Conservation (phyloP, 805 yeast species). For the Ogataea kodamae region DNA sequence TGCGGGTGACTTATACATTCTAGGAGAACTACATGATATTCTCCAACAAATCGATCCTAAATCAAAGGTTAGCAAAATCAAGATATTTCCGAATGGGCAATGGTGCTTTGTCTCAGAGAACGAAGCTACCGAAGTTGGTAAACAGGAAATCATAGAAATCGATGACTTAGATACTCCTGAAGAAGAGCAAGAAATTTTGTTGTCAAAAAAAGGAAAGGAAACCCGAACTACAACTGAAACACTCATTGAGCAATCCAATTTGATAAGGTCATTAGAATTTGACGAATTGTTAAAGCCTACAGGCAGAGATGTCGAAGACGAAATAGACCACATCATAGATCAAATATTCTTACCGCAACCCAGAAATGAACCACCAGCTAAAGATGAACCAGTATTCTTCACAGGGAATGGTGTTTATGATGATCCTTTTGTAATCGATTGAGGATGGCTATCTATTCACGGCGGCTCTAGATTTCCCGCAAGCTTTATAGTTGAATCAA, state of each 20-base stretch:
- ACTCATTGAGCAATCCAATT: no score
- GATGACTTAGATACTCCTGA: slow-evolving; percentile 16
- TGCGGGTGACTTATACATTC: slow-evolving; percentile 33
- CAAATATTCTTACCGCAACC: slow-evolving; percentile 6
- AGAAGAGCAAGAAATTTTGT: slow-evolving; percentile 14
- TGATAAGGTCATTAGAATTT: slow-evolving; percentile 5
- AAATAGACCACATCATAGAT: slow-evolving; percentile 17
- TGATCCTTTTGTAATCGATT: slow-evolving; percentile 33
- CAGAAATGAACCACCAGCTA: no score
- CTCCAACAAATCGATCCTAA: slow-evolving; percentile 17
- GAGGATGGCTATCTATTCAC: slow-evolving; percentile 1
- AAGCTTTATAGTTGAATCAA: no score
- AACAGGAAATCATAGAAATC: slow-evolving; percentile 21
- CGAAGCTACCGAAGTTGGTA: slow-evolving; percentile 4
- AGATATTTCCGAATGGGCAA: slow-evolving; percentile 27
- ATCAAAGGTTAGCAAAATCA: slow-evolving; percentile 22
- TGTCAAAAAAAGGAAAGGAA: slow-evolving; percentile 5
- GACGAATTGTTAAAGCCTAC: slow-evolving; percentile 18
- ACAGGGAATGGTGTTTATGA: slow-evolving; percentile 31
- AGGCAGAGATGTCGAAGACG: slow-evolving; percentile 12
- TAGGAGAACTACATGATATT: slow-evolving; percentile 31
- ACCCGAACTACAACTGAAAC: not conserved
- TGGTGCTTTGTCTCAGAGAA: slow-evolving; percentile 22
- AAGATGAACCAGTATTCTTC: slow-evolving; percentile 28
- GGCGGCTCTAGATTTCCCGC: slow-evolving; percentile 1